Evolutionary conservation across 495 filamentous ascomycete species (phyloP).

Genomic region (Oleoguttula mirabilis): DNA sequence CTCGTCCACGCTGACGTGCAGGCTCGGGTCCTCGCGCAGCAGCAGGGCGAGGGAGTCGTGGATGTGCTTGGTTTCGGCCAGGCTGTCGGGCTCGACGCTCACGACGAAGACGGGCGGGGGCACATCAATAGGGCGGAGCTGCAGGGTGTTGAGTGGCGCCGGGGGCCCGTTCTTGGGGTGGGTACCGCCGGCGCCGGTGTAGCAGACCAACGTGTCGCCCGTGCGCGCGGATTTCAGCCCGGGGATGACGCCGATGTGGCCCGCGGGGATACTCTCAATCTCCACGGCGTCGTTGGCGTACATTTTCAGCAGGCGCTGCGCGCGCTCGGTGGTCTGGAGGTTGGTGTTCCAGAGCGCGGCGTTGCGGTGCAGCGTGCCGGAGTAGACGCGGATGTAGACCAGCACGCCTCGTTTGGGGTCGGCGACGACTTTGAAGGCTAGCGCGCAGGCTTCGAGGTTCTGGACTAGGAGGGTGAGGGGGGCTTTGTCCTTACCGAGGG

Average conservation of each 20-base stretch:
- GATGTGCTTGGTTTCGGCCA: conserved; percentile 64
- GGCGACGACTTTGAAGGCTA: conserved; percentile 96
- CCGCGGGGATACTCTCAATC: conserved; percentile 62
- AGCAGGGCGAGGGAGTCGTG: conserved; percentile 63
- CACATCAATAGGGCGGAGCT: conserved; percentile 76
- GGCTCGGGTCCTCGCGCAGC: conserved; percentile 82
- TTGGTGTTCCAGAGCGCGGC: conserved; percentile 77
- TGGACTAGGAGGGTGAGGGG: conserved; percentile 35
- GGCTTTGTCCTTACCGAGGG: conserved; percentile 26
- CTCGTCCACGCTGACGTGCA: conserved; percentile 73
- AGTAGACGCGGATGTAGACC: conserved; percentile 87
- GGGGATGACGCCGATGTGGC: conserved; percentile 92
- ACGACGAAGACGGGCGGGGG: conserved; percentile 95
- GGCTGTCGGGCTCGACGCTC: conserved; percentile 72
- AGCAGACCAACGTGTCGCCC: conserved; percentile 80
- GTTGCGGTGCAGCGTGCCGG: conserved; percentile 62
- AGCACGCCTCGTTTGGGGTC: conserved; percentile 76
- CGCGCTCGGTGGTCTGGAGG: conserved; percentile 67
- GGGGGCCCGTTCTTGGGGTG: conserved; percentile 50
- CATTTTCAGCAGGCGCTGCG: conserved; percentile 75
- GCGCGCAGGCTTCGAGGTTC: conserved; percentile 59
- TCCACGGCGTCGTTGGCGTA: conserved; percentile 83
- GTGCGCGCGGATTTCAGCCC: conserved; percentile 85
- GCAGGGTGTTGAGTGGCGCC: conserved; percentile 58
- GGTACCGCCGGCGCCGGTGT: conserved; percentile 45